Conservation (phyloP, 805 yeast species). For the Wickerhamomyces pijperi region DNA sequence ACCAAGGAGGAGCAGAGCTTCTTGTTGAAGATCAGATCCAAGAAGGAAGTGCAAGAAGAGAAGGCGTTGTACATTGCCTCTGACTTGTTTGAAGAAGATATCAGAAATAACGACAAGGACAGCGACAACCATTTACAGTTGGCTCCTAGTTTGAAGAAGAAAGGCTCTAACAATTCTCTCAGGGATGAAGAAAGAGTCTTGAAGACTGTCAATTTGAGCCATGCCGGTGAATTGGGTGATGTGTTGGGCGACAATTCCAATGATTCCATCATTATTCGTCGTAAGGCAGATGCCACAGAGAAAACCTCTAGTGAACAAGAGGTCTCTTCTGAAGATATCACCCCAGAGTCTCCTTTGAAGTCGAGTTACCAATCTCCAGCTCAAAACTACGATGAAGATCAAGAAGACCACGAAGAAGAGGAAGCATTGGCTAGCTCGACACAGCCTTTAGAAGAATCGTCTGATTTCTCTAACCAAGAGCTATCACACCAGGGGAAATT, state of each 20-base stretch:
- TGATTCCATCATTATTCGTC: background rate
- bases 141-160: conserved; percentile 18
- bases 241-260: background rate
- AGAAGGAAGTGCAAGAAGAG: conserved; percentile 16
- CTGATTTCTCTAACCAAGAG: background rate
- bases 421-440: background rate
- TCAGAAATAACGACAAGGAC: conserved; percentile 20
- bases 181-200: conserved; percentile 15
- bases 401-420: background rate
- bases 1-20: conserved; percentile 17
- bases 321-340: background rate
- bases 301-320: background rate
- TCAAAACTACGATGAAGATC: too few species aligned
- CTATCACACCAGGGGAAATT: too few species aligned
- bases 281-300: too few species aligned
- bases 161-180: conserved; percentile 13
- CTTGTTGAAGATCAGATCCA: conserved; percentile 13
- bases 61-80: conserved; percentile 19
- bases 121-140: conserved; percentile 13
- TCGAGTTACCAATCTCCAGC: background rate
- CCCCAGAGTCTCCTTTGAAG: background rate
- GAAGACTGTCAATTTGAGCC: background rate
- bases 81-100: conserved; percentile 22
- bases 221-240: background rate
- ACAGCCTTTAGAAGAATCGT: background rate